These are phyloP conservation scores for Beta lomatogona DNA, from an alignment of 179 eudicot genomes.

Conservation along the genomic window DNA sequence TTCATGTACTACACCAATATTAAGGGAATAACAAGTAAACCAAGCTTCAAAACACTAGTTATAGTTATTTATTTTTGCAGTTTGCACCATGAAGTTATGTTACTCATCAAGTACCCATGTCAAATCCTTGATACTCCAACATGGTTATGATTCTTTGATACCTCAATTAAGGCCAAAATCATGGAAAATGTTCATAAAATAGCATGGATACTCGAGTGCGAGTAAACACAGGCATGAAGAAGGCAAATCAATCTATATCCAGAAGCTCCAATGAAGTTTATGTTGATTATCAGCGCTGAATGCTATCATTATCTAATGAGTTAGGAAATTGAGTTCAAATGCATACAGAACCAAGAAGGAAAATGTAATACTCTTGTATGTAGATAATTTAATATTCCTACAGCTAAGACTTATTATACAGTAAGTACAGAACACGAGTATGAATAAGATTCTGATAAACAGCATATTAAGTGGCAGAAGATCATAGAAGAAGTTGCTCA, in stretches of 20 bases:
- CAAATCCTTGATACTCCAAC: no score
- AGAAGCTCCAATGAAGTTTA: background rate
- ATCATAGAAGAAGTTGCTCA: constrained; percentile 11
- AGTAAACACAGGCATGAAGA: background rate
- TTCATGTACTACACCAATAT: background rate
- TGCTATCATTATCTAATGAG: background rate
- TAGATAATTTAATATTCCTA: background rate
- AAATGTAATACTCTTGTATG: background rate
- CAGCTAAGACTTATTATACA: background rate
- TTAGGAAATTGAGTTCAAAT: background rate
- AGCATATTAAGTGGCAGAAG: background rate
- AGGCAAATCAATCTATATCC: background rate
- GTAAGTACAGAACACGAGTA: background rate
- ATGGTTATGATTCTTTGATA: no score
- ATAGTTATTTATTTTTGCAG: background rate
- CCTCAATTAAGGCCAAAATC: no score
- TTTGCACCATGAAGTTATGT: background rate
- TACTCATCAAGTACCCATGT: no score
- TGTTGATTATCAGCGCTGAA: background rate
- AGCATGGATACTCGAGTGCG: no score
- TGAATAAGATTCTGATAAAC: background rate
- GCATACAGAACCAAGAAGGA: background rate
- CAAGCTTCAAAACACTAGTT: background rate
- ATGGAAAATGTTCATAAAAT: no score
- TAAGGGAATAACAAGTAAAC: background rate